Base-by-base conservation (phyloP, 1,284 basidiomycete genomes). In the Moesziomyces parantarcticus region DNA sequence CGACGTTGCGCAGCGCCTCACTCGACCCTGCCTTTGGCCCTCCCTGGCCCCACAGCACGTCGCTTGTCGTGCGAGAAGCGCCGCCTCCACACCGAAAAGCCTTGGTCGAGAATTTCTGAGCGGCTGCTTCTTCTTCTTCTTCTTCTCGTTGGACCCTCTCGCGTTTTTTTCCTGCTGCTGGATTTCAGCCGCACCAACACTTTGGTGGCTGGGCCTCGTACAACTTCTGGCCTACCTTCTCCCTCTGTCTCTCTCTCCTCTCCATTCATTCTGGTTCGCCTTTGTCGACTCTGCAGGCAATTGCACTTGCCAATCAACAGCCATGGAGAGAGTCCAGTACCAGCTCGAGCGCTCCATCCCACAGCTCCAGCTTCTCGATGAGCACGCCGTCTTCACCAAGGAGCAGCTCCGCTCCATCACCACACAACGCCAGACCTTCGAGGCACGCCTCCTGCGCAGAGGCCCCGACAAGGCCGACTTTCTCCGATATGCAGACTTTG, bases 281-380 rank as follows among this genome's bases (percentile, higher is more conserved):
- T 10, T 26, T n/a, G 29, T 32, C 29, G 29, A 32, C 29, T 8
- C 29, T 11, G 29, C 10, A 32, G 29, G 11, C 29, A 13, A 32
- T 32, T n/a, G n/a, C n/a, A n/a, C 29, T 8, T 32, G 29, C n/a
- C n/a, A n/a, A 32, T 13, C 29, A 32, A 9, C 29, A 42, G 16
- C 36, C 49, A 96, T 96, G 93, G 93, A 97, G 87, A 89, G 93
- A 73, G 94, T 97, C 0, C 92, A 96, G 77, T 96, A 92, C 79
- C 90, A 95, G 86, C 92, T 96, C 84, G 94, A 97, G 90, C 90
- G 93, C 87, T 95, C 95, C 89, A 91, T 97, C 88, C 89, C 92
- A 58, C 94, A 97, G 89, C 91, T 98, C 79, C 94, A 94, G 85
- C 93, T 97, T 85, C 88, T 97, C 23, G 90, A 92, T 74, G 89